phyloP scores from a whole-genome alignment of 495 filamentous ascomycete species.

The Penicillium paxilli region DNA sequence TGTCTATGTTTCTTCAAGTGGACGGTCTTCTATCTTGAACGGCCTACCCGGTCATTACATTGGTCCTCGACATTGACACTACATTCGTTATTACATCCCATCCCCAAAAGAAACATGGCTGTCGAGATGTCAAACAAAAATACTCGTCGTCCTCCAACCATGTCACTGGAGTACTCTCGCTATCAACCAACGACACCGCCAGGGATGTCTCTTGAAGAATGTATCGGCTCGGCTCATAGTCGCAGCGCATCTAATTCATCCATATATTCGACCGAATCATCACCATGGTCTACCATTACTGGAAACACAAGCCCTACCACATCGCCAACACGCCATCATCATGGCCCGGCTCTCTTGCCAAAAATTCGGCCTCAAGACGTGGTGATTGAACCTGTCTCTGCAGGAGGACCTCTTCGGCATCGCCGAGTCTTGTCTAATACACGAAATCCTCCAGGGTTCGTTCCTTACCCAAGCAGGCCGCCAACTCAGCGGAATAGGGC shows the following conservation, averaged over 20 bases:
- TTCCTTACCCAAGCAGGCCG: slow-evolving; percentile 43
- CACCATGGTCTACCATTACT: slow-evolving; percentile 75
- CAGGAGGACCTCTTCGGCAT: slow-evolving; percentile 45
- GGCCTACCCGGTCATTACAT: slow-evolving; percentile 8
- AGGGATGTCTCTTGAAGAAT: slow-evolving; percentile 30
- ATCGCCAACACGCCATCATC: slow-evolving; percentile 71
- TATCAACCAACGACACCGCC: slow-evolving; percentile 52
- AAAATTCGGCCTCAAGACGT: slow-evolving; percentile 88
- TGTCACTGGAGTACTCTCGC: slow-evolving; percentile 47
- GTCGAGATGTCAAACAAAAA: background rate
- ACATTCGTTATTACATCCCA: slow-evolving; percentile 13
- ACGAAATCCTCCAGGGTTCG: slow-evolving; percentile 48
- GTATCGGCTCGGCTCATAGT: slow-evolving; percentile 36
- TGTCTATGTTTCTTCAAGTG: slow-evolving; percentile 15
- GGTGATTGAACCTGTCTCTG: slow-evolving; percentile 57
- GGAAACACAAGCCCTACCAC: slow-evolving; percentile 68
- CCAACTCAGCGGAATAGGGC: slow-evolving; percentile 56
- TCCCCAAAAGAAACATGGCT: background rate
- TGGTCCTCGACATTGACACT: slow-evolving; percentile 11
- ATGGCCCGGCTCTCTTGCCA: slow-evolving; percentile 80
- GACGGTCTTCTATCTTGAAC: slow-evolving; percentile 8
- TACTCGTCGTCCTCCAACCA: slow-evolving; percentile 22
- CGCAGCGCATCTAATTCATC: slow-evolving; percentile 49
- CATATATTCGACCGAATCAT: slow-evolving; percentile 66
- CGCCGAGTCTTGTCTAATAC: slow-evolving; percentile 58